Conservation (phyloP, 140 eudicot genomes). For the Erigeron philadelphicus region DNA sequence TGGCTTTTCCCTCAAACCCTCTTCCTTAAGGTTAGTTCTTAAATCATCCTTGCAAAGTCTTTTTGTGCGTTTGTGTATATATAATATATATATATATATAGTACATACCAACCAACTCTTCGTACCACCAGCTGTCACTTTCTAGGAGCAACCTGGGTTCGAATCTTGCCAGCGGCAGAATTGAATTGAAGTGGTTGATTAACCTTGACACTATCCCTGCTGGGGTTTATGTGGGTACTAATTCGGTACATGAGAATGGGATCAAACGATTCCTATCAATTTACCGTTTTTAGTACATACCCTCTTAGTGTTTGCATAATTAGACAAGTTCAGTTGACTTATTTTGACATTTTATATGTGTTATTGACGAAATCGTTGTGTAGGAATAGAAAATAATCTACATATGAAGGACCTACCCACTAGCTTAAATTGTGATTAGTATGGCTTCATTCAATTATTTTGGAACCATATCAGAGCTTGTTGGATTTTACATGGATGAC, state of each 20-base stretch:
- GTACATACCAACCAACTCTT: too few species aligned
- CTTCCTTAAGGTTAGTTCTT: conserved; percentile 14
- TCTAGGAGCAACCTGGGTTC: too few species aligned
- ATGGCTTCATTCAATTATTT: neutral
- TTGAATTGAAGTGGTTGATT: too few species aligned
- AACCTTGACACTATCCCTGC: too few species aligned
- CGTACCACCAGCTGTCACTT: too few species aligned
- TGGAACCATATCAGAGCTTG: neutral
- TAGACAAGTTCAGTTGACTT: neutral
- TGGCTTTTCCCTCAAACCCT: conserved; percentile 39
- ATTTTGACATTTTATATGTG: neutral
- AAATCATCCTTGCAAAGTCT: neutral
- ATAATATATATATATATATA: too few species aligned
- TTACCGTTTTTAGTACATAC: too few species aligned
- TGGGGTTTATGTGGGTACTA: too few species aligned
- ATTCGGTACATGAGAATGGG: too few species aligned
- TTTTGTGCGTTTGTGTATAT: neutral
- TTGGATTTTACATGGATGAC: neutral
- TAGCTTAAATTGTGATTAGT: neutral
- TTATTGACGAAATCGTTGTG: neutral
- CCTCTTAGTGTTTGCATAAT: too few species aligned
- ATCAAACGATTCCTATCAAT: too few species aligned
- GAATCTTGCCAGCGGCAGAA: too few species aligned
- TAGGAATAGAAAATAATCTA: neutral
- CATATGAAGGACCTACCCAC: neutral